Percentiles rank a stretch among this genome's conserved stretches.
phyloP scores from a whole-genome alignment of 2,329 filamentous ascomycete genomes.

The Penicillium sp. region DNA sequence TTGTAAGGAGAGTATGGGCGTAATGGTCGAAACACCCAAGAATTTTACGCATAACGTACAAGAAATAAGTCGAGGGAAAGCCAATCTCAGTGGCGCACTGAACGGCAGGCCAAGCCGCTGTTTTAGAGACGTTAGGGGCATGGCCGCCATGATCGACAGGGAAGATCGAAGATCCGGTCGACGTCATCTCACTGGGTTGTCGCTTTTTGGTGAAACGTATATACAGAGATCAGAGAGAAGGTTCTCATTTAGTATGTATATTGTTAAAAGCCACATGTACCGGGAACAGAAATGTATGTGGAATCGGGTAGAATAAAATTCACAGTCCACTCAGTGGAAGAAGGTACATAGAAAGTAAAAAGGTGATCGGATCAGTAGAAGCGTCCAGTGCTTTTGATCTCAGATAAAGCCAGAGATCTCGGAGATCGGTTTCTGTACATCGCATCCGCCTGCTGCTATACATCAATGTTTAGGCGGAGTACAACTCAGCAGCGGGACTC shows the following conservation, averaged over 20 bases:
- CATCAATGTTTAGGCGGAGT: conserved; percentile 9
- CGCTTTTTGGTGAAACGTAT: neutral
- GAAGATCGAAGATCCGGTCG: no score
- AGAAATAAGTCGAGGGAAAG: no score
- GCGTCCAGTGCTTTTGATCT: conserved; percentile 12
- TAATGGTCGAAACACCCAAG: no score
- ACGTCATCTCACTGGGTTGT: no score
- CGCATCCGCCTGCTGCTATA: conserved; percentile 15
- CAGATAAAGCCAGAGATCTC: neutral
- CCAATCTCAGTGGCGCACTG: no score
- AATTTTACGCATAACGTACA: no score
- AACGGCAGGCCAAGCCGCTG: no score
- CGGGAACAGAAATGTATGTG: conserved; percentile 4
- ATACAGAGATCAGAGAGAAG: no score
- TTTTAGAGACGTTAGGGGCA: no score
- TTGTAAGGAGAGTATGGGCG: no score
- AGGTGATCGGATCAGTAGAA: neutral
- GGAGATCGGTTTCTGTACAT: conserved; percentile 17
- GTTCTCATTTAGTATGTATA: no score
- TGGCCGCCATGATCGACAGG: no score
- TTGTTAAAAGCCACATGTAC: neutral
- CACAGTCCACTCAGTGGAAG: conserved; percentile 7
- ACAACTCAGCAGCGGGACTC: conserved; percentile 5
- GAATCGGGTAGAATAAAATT: neutral
- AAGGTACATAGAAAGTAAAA: conserved; percentile 2